Evolutionary conservation across 2,329 filamentous ascomycete genomes (phyloP), one percentile per base, ranked within the genome.

Genomic region (Trichoderma sp.): DNA sequence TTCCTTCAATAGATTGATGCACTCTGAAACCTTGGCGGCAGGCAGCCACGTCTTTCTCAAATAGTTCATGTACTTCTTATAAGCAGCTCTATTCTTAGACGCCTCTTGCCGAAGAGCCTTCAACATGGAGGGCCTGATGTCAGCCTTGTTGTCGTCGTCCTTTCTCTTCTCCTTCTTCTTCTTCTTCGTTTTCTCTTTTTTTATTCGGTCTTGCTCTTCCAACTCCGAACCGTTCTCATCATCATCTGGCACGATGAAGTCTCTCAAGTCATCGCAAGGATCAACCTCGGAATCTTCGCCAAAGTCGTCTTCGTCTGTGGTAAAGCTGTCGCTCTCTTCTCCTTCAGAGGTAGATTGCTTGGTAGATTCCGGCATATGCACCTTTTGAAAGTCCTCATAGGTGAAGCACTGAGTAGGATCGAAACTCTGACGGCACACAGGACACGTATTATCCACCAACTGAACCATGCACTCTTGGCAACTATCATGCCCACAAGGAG

Each of bases 401-500:
- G 92, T 91, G 67, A 94, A 93, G 70, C 93, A 86, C 68, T 89
- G 89, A 67, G 86, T 85, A 5, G 88, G 83, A 63, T 92, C 85
- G 50, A 95, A 84, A 4, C 79, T 78, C 2, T 86, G 87, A 67
- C 93, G 89, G 74, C 93, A 97, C 64, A 90, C 85, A 5, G 92
- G 92, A 76, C 94, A 97, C 75, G 89, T 78, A 52, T 80, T 87
- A 70, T 92, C 91, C 0, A 84, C 84, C 56, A 96, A 84, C 65
- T 85, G 87, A 6, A 87, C 84, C 69, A 95, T 89, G 75, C 93
- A 97, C 70, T 93, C 90, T 1, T 85, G 81, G 77, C 93, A 97
- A 27, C 89, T 88, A 69, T 90, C 87, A 74, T 97, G 93, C 2
- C 93, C 93, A 74, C 93, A 97, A 1, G 92, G 92, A 61, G 92